A percentile compares a stretch with the other conserved stretches of the same genome.
Evolutionary conservation across 2,329 filamentous ascomycete species (phyloP).

Genomic region (Aureobasidium namibiae): DNA sequence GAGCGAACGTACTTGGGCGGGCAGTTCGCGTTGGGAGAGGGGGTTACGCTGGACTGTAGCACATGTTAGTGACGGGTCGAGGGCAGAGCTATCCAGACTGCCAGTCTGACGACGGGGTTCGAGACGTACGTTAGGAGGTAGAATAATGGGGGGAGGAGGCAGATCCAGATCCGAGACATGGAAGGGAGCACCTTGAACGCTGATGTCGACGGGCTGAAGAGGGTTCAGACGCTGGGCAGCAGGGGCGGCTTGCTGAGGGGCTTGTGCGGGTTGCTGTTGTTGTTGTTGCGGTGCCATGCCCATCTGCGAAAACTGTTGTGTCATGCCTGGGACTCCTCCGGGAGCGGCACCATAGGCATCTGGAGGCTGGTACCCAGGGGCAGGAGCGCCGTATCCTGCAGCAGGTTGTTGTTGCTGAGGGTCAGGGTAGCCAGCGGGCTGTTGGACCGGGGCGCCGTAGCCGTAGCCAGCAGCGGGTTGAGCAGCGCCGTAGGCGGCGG

Average conservation of each 20-base stretch:
- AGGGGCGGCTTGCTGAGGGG: slow-evolving; percentile 43
- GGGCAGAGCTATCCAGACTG: too few species aligned
- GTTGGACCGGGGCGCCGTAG: slow-evolving; percentile 24
- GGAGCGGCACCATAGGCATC: slow-evolving; percentile 43
- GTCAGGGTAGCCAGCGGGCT: slow-evolving; percentile 21
- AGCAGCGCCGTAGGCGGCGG: slow-evolving; percentile 44
- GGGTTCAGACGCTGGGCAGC: slow-evolving; percentile 62
- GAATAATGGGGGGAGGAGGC: slow-evolving; percentile 80
- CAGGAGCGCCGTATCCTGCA: slow-evolving; percentile 40
- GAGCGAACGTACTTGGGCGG: slow-evolving; percentile 90
- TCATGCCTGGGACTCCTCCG: slow-evolving; percentile 52
- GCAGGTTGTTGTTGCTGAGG: slow-evolving; percentile 20
- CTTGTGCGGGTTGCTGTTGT: slow-evolving; percentile 36
- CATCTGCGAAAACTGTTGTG: slow-evolving; percentile 75
- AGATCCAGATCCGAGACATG: slow-evolving; percentile 88
- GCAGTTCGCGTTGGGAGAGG: slow-evolving; percentile 85
- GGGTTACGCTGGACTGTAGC: slow-evolving; percentile 72
- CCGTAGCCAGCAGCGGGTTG: slow-evolving; percentile 19
- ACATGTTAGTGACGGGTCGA: slow-evolving; percentile 14
- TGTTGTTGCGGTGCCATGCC: slow-evolving; percentile 52
- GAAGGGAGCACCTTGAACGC: slow-evolving; percentile 72
- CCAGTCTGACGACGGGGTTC: too few species aligned
- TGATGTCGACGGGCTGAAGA: slow-evolving; percentile 81
- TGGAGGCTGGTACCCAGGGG: slow-evolving; percentile 57
- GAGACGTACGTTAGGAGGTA: slow-evolving; percentile 81